phyloP scores from a whole-genome alignment of 78 protist genomes.

The Dictyostelium discoideum region dicty_2.7 NC_007088.5:6158501-6159000 shows the following conservation, averaged over 20 bases:
- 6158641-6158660: slow-evolving; percentile 32
- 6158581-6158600: slow-evolving; percentile 40
- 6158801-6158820: slow-evolving; percentile 79
- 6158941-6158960: slow-evolving; percentile 96
- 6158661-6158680: slow-evolving; percentile 96
- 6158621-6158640: neutral
- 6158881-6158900: slow-evolving; percentile 92
- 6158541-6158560: slow-evolving; percentile 88
- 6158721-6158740: slow-evolving; percentile 94
- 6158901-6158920: slow-evolving; percentile 31
- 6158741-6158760: slow-evolving; percentile 97
- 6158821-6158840: slow-evolving; percentile 95
- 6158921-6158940: slow-evolving; percentile 94
- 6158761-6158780: slow-evolving; percentile 97
- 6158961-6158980: slow-evolving; percentile 86
- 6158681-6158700: slow-evolving; percentile 22
- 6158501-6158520: slow-evolving; percentile 89
- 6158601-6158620: slow-evolving; percentile 77
- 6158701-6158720: slow-evolving; percentile 73
- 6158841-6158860: slow-evolving; percentile 90
- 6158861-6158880: slow-evolving; percentile 93
- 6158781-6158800: slow-evolving; percentile 88
- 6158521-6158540: slow-evolving; percentile 97
- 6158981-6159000: slow-evolving; percentile 93
- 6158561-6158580: slow-evolving; percentile 82